Evolutionary conservation across 768 basidiomycete genomes (phyloP).

Genomic region (Mycena indigotica): DNA sequence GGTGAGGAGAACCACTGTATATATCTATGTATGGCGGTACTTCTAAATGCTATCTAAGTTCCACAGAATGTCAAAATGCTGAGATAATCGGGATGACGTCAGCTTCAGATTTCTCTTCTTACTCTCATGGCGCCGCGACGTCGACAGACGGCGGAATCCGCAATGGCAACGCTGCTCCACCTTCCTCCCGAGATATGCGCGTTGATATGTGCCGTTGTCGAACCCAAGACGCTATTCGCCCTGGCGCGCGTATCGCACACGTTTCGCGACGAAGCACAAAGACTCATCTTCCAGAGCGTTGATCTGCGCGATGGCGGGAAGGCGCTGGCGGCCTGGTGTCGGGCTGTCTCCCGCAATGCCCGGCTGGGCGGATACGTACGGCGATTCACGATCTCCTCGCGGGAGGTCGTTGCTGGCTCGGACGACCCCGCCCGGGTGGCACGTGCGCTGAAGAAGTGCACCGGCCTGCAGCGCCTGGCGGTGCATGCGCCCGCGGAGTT

Average conservation of each 20-base stretch:
- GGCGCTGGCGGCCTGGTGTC: not conserved
- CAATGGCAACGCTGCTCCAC: too few species aligned
- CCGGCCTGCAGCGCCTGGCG: slow-evolving; percentile 12
- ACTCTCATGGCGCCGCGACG: too few species aligned
- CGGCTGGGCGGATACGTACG: not conserved
- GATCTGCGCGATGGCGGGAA: not conserved
- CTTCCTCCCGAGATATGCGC: not conserved
- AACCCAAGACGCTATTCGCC: not conserved
- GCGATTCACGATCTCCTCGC: not conserved
- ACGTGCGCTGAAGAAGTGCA: slow-evolving; percentile 12
- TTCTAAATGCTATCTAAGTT: too few species aligned
- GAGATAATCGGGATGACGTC: too few species aligned
- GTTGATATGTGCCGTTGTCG: not conserved
- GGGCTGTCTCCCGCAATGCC: not conserved
- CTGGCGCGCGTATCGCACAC: not conserved
- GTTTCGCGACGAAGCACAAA: not conserved
- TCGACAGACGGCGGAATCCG: too few species aligned
- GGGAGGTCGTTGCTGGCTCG: too few species aligned
- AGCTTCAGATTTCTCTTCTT: too few species aligned
- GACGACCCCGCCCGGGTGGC: not conserved
- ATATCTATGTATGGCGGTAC: too few species aligned
- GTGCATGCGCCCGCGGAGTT: not conserved
- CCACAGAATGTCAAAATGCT: too few species aligned
- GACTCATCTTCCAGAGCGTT: not conserved
- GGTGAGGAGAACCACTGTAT: too few species aligned